Conservation (phyloP, 805 yeast species). For the Kazachstania viticola region DNA sequence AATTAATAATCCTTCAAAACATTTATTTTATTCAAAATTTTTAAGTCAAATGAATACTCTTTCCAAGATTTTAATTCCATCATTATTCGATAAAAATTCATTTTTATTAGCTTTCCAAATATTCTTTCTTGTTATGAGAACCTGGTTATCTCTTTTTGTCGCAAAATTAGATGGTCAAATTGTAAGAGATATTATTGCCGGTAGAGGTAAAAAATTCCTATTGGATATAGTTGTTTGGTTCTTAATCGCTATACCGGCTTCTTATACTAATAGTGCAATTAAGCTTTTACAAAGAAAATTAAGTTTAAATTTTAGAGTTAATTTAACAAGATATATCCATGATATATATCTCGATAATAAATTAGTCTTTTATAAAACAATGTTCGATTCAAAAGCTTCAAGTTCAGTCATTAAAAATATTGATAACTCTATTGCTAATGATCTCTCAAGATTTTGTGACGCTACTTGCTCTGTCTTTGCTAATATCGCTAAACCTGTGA, state of each 20-base stretch:
- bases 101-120: conserved; percentile 59
- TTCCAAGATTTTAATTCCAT: conserved; percentile 77
- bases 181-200: conserved; percentile 77
- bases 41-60: conserved; percentile 62
- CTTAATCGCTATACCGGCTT: conserved; percentile 82
- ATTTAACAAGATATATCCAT: conserved; percentile 74
- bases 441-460: conserved; percentile 67
- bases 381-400: conserved; percentile 41
- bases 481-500: conserved; percentile 81
- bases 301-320: conserved; percentile 75
- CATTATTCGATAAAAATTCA: conserved; percentile 53
- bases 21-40: conserved; percentile 46
- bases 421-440: conserved; percentile 74
- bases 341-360: conserved; percentile 76
- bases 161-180: conserved; percentile 89
- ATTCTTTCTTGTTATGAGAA: conserved; percentile 62
- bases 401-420: conserved; percentile 46
- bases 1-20: conserved; percentile 11
- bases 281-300: conserved; percentile 66
- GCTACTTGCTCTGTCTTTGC: conserved; percentile 77
- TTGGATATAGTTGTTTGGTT: conserved; percentile 81
- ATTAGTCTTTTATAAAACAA: conserved; percentile 73
- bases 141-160: conserved; percentile 76
- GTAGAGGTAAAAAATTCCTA: conserved; percentile 60
- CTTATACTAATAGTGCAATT: conserved; percentile 84